A percentile compares a stretch with the other conserved stretches of the same genome.
These are phyloP conservation scores for Nyssa sinensis DNA, from an alignment of 148 eudicot species.

Conservation along the genomic window DNA sequence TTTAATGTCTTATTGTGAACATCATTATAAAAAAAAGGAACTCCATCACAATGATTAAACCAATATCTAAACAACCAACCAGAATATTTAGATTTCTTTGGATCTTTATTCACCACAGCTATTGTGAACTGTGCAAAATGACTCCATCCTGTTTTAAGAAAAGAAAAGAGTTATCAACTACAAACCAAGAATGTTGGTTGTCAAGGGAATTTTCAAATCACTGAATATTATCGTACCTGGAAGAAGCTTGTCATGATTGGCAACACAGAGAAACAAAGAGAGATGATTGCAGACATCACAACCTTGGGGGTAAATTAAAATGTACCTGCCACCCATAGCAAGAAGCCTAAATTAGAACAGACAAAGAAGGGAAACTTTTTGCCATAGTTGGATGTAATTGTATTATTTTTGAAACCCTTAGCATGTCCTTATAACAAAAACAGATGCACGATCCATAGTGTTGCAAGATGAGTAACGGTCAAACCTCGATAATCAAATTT, in stretches of 20 bases:
- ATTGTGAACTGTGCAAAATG: slow-evolving; percentile 95
- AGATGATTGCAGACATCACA: slow-evolving; percentile 96
- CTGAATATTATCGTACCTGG: slow-evolving; percentile 54
- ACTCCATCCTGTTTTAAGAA: slow-evolving; percentile 69
- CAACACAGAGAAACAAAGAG: slow-evolving; percentile 89
- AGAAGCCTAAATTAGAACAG: not conserved
- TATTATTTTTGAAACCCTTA: not conserved
- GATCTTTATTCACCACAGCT: slow-evolving; percentile 88
- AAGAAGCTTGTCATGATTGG: slow-evolving; percentile 90
- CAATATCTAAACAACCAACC: slow-evolving; percentile 40
- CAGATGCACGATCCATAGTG: not conserved
- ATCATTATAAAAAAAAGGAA: slow-evolving; percentile 7
- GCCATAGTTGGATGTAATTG: not conserved
- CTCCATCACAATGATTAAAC: not conserved
- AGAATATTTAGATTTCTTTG: slow-evolving; percentile 79
- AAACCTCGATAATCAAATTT: not conserved
- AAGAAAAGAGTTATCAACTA: not conserved
- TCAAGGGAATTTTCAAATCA: not conserved
- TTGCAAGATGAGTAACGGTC: not conserved
- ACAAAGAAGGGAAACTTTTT: not conserved
- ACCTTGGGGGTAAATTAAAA: slow-evolving; percentile 91
- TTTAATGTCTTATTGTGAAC: not conserved
- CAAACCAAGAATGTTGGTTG: not conserved
- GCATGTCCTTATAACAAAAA: not conserved
- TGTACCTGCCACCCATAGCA: slow-evolving; percentile 57